A percentile compares a stretch with the other conserved stretches of the same genome.
phyloP scores from a whole-genome alignment of 345 rosid genomes.

The Viola odorata region DNA sequence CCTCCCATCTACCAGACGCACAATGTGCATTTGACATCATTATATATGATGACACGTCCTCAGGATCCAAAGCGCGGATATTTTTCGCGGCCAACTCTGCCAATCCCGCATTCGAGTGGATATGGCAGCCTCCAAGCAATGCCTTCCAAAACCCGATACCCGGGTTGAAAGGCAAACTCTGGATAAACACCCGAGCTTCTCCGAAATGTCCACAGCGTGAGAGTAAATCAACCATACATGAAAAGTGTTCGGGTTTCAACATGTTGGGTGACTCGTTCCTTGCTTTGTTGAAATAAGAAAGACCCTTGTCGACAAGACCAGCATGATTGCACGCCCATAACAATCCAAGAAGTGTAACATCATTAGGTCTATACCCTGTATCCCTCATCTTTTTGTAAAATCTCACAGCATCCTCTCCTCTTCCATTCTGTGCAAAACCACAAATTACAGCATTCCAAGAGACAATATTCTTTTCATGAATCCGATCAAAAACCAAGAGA shows the following conservation, averaged over 20 bases:
- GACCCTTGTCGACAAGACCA: slow-evolving; percentile 62
- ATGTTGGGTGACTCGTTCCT: slow-evolving; percentile 27
- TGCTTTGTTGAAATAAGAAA: slow-evolving; percentile 47
- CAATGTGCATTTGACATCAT: slow-evolving; percentile 82
- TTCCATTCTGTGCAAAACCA: slow-evolving; percentile 76
- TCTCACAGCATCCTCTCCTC: slow-evolving; percentile 56
- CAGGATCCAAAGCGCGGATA: slow-evolving; percentile 60
- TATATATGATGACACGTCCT: slow-evolving; percentile 66
- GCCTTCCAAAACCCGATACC: slow-evolving; percentile 93
- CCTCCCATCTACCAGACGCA: slow-evolving; percentile 59
- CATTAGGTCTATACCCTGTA: slow-evolving; percentile 44
- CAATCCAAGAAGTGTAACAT: slow-evolving; percentile 60
- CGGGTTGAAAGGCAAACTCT: slow-evolving; percentile 54
- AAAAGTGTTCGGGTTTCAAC: slow-evolving; percentile 61
- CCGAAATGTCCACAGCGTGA: slow-evolving; percentile 57
- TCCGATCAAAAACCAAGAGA: slow-evolving; percentile 44
- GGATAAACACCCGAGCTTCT: slow-evolving; percentile 52
- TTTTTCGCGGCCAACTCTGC: slow-evolving; percentile 47
- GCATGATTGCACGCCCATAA: slow-evolving; percentile 78
- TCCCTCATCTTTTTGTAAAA: slow-evolving; percentile 44
- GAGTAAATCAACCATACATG: slow-evolving; percentile 76
- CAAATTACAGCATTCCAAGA: slow-evolving; percentile 79
- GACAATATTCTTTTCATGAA: slow-evolving; percentile 33
- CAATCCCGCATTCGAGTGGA: slow-evolving; percentile 50
- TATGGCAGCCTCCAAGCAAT: slow-evolving; percentile 75